Percentiles rank a stretch among this genome's conserved stretches.
phyloP scores from a whole-genome alignment of 2,329 filamentous ascomycete species.

The Fusarium vanettenii region DNA sequence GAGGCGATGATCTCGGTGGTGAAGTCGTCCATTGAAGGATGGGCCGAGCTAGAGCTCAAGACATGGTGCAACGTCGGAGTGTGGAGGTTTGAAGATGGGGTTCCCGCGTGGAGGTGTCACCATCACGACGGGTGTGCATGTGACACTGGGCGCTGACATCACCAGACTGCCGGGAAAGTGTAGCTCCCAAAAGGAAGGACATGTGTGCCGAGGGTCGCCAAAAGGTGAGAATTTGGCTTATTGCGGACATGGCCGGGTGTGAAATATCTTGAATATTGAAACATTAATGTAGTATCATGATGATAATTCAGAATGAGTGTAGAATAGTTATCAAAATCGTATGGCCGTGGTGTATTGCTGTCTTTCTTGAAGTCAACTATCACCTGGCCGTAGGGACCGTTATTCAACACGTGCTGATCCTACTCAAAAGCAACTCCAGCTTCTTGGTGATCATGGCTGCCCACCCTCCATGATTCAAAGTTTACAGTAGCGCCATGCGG shows the following conservation, averaged over 20 bases:
- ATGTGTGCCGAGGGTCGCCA: background rate
- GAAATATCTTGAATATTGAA: background rate
- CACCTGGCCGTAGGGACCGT: background rate
- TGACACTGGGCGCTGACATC: slow-evolving; percentile 40
- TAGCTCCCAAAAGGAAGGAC: background rate
- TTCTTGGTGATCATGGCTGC: slow-evolving; percentile 4
- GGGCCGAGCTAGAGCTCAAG: slow-evolving; percentile 17
- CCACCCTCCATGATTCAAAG: slow-evolving; percentile 17
- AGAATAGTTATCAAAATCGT: background rate
- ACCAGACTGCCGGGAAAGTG: slow-evolving; percentile 9
- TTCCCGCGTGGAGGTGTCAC: slow-evolving; percentile 28
- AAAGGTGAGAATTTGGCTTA: slow-evolving; percentile 6
- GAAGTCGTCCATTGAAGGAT: slow-evolving; percentile 53
- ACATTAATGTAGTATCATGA: background rate
- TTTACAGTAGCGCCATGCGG: slow-evolving; percentile 32
- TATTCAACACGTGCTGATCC: background rate
- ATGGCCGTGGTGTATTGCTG: background rate
- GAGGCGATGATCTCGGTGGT: slow-evolving; percentile 50
- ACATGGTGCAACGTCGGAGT: slow-evolving; percentile 29
- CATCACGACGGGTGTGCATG: slow-evolving; percentile 27
- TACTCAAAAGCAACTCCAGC: background rate
- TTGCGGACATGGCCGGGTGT: background rate
- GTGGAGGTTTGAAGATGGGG: slow-evolving; percentile 17
- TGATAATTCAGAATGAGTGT: background rate
- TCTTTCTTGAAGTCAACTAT: background rate